Evolutionary conservation across 768 basidiomycete species (phyloP).

Genomic region (Boletus reticuloceps): DNA sequence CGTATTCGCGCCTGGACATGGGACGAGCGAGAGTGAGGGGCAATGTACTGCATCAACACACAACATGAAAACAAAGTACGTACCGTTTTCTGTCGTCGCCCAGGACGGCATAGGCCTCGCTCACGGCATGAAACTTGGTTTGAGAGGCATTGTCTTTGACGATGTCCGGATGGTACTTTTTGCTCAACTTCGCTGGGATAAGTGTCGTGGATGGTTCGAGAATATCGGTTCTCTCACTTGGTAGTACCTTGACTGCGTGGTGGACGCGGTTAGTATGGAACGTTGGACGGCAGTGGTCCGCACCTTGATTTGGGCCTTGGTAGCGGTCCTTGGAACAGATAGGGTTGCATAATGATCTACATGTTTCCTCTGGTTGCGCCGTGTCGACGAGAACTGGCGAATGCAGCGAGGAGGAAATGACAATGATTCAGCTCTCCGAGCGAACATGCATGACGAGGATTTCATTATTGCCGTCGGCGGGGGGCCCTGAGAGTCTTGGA

Average conservation of each 20-base stretch:
- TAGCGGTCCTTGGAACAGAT: conserved; percentile 26
- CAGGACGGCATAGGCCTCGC: conserved; percentile 46
- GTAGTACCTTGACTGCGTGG: conserved; percentile 28
- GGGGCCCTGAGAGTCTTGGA: too few relatives aligned
- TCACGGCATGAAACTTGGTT: conserved; percentile 43
- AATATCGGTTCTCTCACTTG: conserved; percentile 14
- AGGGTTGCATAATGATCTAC: conserved; percentile 30
- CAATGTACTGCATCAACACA: background rate
- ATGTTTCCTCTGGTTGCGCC: conserved; percentile 7
- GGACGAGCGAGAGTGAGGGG: background rate
- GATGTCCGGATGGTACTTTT: conserved; percentile 46
- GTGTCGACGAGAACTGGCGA: conserved; percentile 22
- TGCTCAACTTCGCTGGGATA: conserved; percentile 39
- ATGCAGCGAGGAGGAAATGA: background rate
- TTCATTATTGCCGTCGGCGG: background rate
- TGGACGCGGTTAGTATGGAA: background rate
- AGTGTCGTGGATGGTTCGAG: background rate
- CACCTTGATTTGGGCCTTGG: conserved; percentile 35
- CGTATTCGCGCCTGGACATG: conserved; percentile 31
- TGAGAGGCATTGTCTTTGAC: conserved; percentile 37
- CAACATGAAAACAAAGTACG: background rate
- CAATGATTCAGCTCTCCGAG: background rate
- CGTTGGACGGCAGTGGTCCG: background rate
- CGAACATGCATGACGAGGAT: background rate
- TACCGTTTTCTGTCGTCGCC: conserved; percentile 46